A percentile compares a stretch with the other conserved stretches of the same genome.
These are phyloP conservation scores for Tulasnella sp. DNA, from an alignment of 768 basidiomycete genomes.

Conservation along the genomic window DNA sequence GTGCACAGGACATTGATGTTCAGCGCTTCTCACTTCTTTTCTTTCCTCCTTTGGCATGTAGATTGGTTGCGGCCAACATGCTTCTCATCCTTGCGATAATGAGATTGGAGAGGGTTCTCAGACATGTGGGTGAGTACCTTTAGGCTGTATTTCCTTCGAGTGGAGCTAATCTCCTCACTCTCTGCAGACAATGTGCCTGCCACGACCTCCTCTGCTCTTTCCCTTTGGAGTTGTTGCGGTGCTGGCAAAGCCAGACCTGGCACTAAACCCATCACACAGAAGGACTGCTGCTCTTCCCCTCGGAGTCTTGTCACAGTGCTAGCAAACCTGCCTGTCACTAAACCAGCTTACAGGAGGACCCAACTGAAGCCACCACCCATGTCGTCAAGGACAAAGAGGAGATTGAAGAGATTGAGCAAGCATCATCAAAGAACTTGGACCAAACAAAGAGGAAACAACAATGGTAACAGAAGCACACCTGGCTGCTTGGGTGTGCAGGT, in stretches of 20 bases:
- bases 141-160: background rate
- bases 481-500: background rate
- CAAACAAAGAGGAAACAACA: conserved; percentile 21
- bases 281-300: no score
- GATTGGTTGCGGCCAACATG: conserved; percentile 32
- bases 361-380: conserved; percentile 9
- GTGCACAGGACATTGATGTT: background rate
- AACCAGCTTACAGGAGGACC: conserved; percentile 1
- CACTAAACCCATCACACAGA: no score
- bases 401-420: background rate
- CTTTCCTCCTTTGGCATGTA: background rate
- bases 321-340: conserved; percentile 26
- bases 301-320: conserved; percentile 31
- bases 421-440: background rate
- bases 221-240: conserved; percentile 31
- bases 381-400: conserved; percentile 18
- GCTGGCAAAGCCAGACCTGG: no score
- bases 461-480: background rate
- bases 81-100: conserved; percentile 19
- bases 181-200: conserved; percentile 30
- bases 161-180: background rate
- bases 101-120: conserved; percentile 25
- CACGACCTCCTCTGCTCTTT: conserved; percentile 28
- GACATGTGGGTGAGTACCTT: conserved; percentile 30
- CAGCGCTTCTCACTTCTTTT: background rate